Percentiles rank a stretch among this genome's conserved stretches.
Conservation (phyloP, 257 asterid genomes). For the Vinca minor region DNA sequence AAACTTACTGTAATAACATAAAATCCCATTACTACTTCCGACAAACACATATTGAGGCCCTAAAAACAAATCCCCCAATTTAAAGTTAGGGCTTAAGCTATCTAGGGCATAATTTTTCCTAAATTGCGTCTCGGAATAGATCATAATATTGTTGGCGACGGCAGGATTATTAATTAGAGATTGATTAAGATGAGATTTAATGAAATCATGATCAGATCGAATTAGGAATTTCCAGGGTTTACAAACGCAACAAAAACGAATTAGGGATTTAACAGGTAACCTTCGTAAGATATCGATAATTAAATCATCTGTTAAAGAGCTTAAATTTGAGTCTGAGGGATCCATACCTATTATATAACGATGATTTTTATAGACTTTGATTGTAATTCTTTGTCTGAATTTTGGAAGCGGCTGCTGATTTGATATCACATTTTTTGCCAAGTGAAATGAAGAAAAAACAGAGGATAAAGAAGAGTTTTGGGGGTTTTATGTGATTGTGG, state of each 20-base stretch:
- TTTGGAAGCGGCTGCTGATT: too few species aligned
- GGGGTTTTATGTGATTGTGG: too few species aligned
- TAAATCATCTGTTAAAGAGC: background rate
- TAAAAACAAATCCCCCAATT: background rate
- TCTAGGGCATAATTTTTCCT: background rate
- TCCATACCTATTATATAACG: background rate
- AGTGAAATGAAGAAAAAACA: too few species aligned
- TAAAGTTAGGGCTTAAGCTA: too few species aligned
- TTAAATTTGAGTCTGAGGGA: background rate
- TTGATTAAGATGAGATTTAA: background rate
- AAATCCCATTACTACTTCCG: background rate
- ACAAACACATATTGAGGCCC: background rate
- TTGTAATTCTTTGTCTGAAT: background rate
- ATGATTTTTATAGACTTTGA: background rate
- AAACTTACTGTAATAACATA: background rate
- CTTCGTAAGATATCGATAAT: background rate
- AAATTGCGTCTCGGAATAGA: background rate
- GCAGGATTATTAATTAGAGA: background rate
- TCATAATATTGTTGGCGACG: background rate
- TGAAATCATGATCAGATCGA: background rate
- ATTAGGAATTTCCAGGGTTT: background rate
- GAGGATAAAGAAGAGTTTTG: too few species aligned
- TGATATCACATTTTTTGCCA: too few species aligned
- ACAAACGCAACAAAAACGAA: background rate
- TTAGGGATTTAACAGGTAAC: background rate